phyloP scores from a whole-genome alignment of 73 alveolate species.

The Paramecium sonneborni region DNA sequence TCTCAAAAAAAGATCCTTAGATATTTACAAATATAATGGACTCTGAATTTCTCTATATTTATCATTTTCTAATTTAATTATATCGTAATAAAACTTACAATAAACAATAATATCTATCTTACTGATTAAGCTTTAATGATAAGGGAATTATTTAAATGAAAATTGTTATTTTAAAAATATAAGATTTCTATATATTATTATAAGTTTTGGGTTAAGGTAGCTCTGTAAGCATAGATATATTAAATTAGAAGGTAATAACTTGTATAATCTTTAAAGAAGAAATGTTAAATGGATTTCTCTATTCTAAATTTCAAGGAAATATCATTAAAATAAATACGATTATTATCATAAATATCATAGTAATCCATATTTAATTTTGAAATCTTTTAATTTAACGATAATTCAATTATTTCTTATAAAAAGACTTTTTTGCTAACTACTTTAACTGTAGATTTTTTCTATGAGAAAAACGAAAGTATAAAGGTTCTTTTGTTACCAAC shows the following conservation, averaged over 20 bases:
- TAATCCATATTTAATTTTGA: not conserved
- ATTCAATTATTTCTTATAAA: not conserved
- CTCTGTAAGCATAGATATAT: not conserved
- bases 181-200: too few relatives aligned
- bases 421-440: slow-evolving; percentile 21
- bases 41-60: too few relatives aligned
- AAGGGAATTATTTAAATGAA: too few relatives aligned
- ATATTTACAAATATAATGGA: too few relatives aligned
- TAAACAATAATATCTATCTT: too few relatives aligned
- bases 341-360: not conserved
- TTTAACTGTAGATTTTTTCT: not conserved
- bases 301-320: not conserved
- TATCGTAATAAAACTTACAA: too few relatives aligned
- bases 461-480: not conserved
- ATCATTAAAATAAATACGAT: too few relatives aligned
- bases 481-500: slow-evolving; percentile 15
- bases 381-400: not conserved
- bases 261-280: not conserved
- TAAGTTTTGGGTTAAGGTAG: too few relatives aligned
- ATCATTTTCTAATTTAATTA: too few relatives aligned
- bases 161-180: too few relatives aligned
- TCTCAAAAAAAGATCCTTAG: too few relatives aligned
- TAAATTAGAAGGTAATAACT: not conserved
- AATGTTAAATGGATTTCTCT: not conserved
- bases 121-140: too few relatives aligned